A percentile compares a stretch with the other conserved stretches of the same genome.
Evolutionary conservation across 257 asterid genomes (phyloP).

Genomic region (Apocynum venetum): DNA sequence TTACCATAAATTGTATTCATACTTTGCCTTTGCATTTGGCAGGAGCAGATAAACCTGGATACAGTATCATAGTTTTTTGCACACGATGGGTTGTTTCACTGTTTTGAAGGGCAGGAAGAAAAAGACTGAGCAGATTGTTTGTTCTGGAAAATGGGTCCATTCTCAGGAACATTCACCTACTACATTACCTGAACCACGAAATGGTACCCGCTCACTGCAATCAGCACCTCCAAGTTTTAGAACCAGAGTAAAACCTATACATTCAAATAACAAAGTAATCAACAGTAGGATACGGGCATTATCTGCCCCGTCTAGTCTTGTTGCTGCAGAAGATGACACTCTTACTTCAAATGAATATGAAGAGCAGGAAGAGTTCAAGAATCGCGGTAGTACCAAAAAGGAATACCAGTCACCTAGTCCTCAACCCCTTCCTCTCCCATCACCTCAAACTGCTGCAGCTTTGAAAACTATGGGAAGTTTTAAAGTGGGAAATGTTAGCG

Average conservation of each 20-base stretch:
- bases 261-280: conserved; percentile 29
- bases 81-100: conserved; percentile 80
- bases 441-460: conserved; percentile 46
- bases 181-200: conserved; percentile 71
- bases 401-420: conserved; percentile 67
- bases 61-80: conserved; percentile 10
- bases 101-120: conserved; percentile 70
- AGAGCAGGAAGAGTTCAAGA: conserved; percentile 63
- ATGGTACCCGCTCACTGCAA: conserved; percentile 52
- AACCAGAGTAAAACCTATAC: conserved; percentile 55
- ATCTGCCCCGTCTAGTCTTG: conserved; percentile 81
- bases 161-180: conserved; percentile 67
- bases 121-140: conserved; percentile 45
- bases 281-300: conserved; percentile 53
- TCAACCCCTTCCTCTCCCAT: conserved; percentile 95
- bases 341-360: conserved; percentile 51
- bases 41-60: conserved; percentile 29
- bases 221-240: conserved; percentile 96
- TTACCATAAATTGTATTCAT: neutral
- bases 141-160: conserved; percentile 39
- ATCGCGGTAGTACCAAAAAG: conserved; percentile 58
- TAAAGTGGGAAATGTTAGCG: conserved; percentile 51
- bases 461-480: conserved; percentile 66
- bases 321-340: conserved; percentile 54
- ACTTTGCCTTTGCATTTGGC: neutral